Percentiles rank a stretch among this genome's conserved stretches.
phyloP scores from a whole-genome alignment of 352 stramenopile species.

The Globisporangium nagaii region DNA sequence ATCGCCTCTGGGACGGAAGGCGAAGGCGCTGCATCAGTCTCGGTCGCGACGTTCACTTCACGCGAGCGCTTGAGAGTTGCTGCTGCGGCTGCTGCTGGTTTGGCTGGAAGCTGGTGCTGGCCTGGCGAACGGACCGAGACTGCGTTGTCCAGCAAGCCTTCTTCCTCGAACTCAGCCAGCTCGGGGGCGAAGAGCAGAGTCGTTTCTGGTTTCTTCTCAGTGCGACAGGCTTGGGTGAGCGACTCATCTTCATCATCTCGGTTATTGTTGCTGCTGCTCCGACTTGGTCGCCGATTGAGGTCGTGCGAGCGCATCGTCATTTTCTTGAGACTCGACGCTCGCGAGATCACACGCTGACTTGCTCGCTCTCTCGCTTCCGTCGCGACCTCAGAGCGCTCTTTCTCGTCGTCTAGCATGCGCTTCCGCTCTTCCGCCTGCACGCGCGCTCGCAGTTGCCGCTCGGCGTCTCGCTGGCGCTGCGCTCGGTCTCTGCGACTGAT shows the following conservation, averaged over 20 bases:
- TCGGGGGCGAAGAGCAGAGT: constrained; percentile 28
- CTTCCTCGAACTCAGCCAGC: constrained; percentile 59
- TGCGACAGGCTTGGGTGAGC: neutral
- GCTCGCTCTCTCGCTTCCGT: constrained; percentile 42
- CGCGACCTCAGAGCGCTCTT: constrained; percentile 30
- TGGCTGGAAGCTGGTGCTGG: too few relatives aligned
- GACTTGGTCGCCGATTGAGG: constrained; percentile 11
- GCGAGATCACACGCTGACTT: constrained; percentile 30
- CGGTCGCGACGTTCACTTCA: too few relatives aligned
- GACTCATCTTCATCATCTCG: constrained; percentile 10
- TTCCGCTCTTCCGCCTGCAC: constrained; percentile 45
- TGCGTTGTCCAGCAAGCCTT: constrained; percentile 18
- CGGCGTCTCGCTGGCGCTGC: constrained; percentile 41
- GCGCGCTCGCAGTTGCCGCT: constrained; percentile 31
- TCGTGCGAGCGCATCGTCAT: constrained; percentile 21
- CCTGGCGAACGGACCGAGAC: neutral
- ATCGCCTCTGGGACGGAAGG: neutral
- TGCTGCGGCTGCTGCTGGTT: neutral
- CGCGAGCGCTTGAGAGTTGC: neutral
- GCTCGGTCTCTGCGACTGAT: constrained; percentile 28
- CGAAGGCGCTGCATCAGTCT: neutral
- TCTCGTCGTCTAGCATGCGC: constrained; percentile 48
- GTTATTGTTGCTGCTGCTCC: constrained; percentile 17
- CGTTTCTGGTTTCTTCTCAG: constrained; percentile 1
- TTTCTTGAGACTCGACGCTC: constrained; percentile 23